Evolutionary conservation across 169 alveolate species (phyloP).

Genomic region (Babesia divergens): DNA sequence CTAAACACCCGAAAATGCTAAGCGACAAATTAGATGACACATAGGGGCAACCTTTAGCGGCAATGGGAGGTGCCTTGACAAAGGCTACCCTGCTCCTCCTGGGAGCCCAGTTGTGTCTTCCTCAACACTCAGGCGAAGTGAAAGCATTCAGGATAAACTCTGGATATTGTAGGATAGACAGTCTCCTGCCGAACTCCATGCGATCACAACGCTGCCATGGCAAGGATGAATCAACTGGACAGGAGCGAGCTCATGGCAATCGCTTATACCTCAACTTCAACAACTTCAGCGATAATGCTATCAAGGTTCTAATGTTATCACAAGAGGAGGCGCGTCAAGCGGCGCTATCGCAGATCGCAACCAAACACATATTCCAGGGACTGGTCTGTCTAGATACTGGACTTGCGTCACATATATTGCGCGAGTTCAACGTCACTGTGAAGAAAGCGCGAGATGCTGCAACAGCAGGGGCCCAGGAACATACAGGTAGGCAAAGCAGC

Average conservation of each 20-base stretch:
- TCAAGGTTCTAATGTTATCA: slow-evolving; percentile 61
- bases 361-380: slow-evolving; percentile 58
- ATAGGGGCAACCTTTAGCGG: neutral
- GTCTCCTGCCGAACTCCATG: neutral
- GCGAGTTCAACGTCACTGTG: slow-evolving; percentile 33
- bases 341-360: slow-evolving; percentile 12
- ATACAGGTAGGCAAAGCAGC: neutral
- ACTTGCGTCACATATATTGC: slow-evolving; percentile 25
- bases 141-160: slow-evolving; percentile 11
- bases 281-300: slow-evolving; percentile 62
- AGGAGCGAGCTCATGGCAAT: neutral
- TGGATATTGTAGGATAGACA: neutral
- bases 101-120: neutral
- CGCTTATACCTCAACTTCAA: slow-evolving; percentile 26
- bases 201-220: neutral
- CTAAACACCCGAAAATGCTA: no score
- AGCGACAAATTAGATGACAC: neutral
- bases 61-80: slow-evolving; percentile 26
- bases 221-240: neutral
- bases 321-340: slow-evolving; percentile 59
- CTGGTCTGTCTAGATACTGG: slow-evolving; percentile 45
- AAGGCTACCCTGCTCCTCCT: neutral
- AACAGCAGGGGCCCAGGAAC: neutral
- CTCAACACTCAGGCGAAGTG: neutral
- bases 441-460: slow-evolving; percentile 25